A percentile compares a stretch with the other conserved stretches of the same genome.
Evolutionary conservation across 129 eudicot species (phyloP).

Genomic region (Centaurea solstitialis): DNA sequence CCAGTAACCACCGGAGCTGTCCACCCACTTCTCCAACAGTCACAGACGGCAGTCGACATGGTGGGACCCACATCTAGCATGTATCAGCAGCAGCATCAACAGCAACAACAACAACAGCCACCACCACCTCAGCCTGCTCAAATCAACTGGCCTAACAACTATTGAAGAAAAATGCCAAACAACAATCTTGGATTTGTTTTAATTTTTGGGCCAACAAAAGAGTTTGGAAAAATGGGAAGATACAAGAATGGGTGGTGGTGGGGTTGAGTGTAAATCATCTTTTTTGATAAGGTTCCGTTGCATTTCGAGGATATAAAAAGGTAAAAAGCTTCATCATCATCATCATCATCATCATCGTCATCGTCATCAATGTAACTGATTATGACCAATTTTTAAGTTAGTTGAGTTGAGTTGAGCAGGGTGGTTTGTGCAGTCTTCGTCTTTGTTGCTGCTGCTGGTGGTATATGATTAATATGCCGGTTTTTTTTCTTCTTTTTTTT

Average conservation of each 20-base stretch:
- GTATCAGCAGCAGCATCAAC: slow-evolving; percentile 69
- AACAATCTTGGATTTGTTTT: slow-evolving; percentile 24
- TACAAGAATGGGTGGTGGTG: slow-evolving; percentile 33
- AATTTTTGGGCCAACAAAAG: slow-evolving; percentile 12
- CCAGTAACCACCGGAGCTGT: slow-evolving; percentile 60
- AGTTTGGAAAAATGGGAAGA: slow-evolving; percentile 28
- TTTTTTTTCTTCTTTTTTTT: slow-evolving; percentile 2
- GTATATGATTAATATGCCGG: slow-evolving; percentile 27
- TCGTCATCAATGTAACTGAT: slow-evolving; percentile 33
- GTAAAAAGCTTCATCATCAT: background rate
- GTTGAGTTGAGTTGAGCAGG: slow-evolving; percentile 24
- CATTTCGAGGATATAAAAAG: slow-evolving; percentile 31
- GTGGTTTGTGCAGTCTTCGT: slow-evolving; percentile 28
- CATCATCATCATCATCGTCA: background rate
- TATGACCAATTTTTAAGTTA: slow-evolving; percentile 39
- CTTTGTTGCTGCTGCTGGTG: slow-evolving; percentile 20
- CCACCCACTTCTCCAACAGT: slow-evolving; percentile 89
- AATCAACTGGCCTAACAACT: slow-evolving; percentile 87
- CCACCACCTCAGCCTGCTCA: slow-evolving; percentile 49
- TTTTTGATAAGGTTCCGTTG: slow-evolving; percentile 25
- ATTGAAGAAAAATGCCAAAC: slow-evolving; percentile 37
- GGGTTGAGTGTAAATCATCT: slow-evolving; percentile 53
- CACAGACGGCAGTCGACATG: slow-evolving; percentile 72
- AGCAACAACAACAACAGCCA: background rate
- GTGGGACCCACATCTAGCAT: slow-evolving; percentile 58